Base-by-base conservation (phyloP, 305 asterid genomes). In the Fraxinus dipetala region DNA sequence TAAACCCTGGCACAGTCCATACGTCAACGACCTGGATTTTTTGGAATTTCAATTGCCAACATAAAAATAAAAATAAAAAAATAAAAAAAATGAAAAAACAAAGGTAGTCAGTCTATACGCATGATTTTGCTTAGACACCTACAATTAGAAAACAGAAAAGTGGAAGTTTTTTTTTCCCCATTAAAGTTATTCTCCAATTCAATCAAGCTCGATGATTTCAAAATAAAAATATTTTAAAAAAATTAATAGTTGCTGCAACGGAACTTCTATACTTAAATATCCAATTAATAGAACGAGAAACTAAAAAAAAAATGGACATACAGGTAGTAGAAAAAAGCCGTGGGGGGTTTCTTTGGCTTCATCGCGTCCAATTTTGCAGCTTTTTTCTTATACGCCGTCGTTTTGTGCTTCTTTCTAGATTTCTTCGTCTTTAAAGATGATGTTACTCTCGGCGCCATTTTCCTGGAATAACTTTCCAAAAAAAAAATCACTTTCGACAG, bases 261-360 rank as follows among this genome's bases (percentile, higher is more conserved):
- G 9, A 70, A 56, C 14, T 20, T 20, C 6, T 14, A 28, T 20
- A 63, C 16, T 7, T 65, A 34, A 73, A 83, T 51, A 13, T 72
- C 28, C 8, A 77, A 45, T 26, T 16, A 36, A 67, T 73, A 63
- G 56, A 70, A 24, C 72, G 2, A 8, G 63, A 54, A n/a, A n/a
- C 24, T 63, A 10, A 63, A 63, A 7, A 11, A 22, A 20, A 63
- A 74, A 9, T 77, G 16, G 18, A 54, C 92, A n/a, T 87, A 92
- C 98, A 95, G 76, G 92, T 86, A 95, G 83, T 87, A 95, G 91
- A 95, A 95, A 90, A 95, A 95, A 77, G 99, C 98, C 73, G 98
- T 93, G n/a, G 99, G 98, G 32, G 99, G 99, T 78, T 95, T 95
- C 91, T 94, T 94, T 61, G 99, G 98, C 93, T 86, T 91, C 88